Conservation (phyloP, 2,329 filamentous ascomycete genomes). For the Nigrospora osmanthi region DNA sequence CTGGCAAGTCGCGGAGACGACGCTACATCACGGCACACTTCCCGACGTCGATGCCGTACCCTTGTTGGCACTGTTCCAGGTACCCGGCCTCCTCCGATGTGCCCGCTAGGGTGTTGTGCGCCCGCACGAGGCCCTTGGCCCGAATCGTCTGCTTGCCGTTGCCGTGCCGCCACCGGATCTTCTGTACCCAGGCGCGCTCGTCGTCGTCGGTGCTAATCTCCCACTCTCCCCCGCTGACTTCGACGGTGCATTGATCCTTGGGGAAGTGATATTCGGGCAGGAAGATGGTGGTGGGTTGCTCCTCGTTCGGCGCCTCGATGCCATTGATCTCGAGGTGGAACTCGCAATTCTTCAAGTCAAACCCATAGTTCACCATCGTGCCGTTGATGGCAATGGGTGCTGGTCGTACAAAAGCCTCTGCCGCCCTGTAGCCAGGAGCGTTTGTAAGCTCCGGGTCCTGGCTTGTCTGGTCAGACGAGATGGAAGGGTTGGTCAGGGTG, state of each 20-base stretch:
- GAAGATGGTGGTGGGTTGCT: slow-evolving; percentile 72
- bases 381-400: slow-evolving; percentile 72
- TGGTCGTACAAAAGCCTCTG: slow-evolving; percentile 87
- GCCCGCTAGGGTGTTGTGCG: slow-evolving; percentile 46
- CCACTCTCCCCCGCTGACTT: slow-evolving; percentile 84
- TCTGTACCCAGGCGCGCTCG: slow-evolving; percentile 63
- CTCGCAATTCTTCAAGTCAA: slow-evolving; percentile 71
- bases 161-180: slow-evolving; percentile 86
- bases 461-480: slow-evolving; percentile 48
- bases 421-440: slow-evolving; percentile 72
- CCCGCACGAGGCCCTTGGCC: slow-evolving; percentile 66
- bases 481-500: slow-evolving; percentile 60
- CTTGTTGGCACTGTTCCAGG: slow-evolving; percentile 57
- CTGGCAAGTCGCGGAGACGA: background rate
- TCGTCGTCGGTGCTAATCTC: slow-evolving; percentile 68
- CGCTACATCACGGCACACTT: slow-evolving; percentile 46
- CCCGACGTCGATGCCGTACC: slow-evolving; percentile 34
- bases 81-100: slow-evolving; percentile 70
- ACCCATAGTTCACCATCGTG: slow-evolving; percentile 61
- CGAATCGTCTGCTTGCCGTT: slow-evolving; percentile 75
- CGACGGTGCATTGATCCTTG: slow-evolving; percentile 59
- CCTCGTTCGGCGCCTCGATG: slow-evolving; percentile 47
- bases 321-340: slow-evolving; percentile 68
- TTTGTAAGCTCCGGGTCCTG: slow-evolving; percentile 51
- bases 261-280: slow-evolving; percentile 93